Evolutionary conservation across 257 asterid species (phyloP).

Genomic region (Solanum dulcamara): DNA sequence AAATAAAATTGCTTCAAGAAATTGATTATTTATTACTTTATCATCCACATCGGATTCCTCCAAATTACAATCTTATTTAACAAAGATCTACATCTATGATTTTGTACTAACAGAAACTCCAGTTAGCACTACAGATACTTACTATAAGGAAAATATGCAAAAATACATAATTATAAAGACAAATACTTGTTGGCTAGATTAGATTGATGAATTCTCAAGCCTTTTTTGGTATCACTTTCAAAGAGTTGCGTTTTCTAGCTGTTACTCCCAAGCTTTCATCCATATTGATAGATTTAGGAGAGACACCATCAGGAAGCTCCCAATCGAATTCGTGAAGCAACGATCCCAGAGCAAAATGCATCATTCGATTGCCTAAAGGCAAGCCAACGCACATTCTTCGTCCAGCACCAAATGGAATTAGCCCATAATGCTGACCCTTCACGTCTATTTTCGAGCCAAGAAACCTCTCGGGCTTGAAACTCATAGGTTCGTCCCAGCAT

Average conservation of each 20-base stretch:
- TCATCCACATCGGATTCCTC: not conserved
- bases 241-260: not conserved
- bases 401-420: conserved; percentile 9
- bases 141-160: not conserved
- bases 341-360: conserved; percentile 1
- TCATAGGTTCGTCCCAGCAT: not conserved
- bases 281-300: not conserved
- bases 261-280: not conserved
- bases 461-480: conserved; percentile 9
- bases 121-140: not conserved
- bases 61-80: not conserved
- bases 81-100: not conserved
- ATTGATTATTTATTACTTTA: not conserved
- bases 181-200: not conserved
- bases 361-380: conserved; percentile 3
- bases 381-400: conserved; percentile 1
- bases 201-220: not conserved
- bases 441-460: conserved; percentile 1
- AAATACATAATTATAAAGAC: not conserved
- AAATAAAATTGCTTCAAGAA: too few relatives aligned
- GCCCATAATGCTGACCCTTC: conserved; percentile 1
- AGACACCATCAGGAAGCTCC: not conserved
- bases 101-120: not conserved
- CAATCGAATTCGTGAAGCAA: conserved; percentile 1
- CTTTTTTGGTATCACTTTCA: not conserved